A percentile compares a stretch with the other conserved stretches of the same genome.
Evolutionary conservation across 1,284 basidiomycete species (phyloP).

Genomic region (Ceratobasidium sp.): DNA sequence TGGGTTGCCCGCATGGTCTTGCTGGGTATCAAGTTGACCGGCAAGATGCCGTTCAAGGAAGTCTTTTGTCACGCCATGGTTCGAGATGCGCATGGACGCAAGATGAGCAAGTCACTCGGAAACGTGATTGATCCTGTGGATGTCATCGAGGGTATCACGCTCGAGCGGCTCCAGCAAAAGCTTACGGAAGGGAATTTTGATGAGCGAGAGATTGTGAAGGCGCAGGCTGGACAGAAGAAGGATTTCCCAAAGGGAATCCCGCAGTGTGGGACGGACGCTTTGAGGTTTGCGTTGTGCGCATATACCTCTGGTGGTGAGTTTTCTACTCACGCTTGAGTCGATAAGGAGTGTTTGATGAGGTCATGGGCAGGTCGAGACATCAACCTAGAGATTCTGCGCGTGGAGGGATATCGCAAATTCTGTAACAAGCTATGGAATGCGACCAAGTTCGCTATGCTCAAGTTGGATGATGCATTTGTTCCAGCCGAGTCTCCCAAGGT

Average conservation of each 20-base stretch:
- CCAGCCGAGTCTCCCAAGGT: constrained; percentile 77
- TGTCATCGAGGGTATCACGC: constrained; percentile 86
- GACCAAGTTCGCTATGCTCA: constrained; percentile 97
- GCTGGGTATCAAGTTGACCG: constrained; percentile 90
- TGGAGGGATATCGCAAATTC: constrained; percentile 99
- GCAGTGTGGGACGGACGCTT: constrained; percentile 96
- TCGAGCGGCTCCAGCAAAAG: constrained; percentile 89
- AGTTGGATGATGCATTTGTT: constrained; percentile 83
- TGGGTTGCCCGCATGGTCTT: constrained; percentile 99
- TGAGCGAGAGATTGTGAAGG: constrained; percentile 91
- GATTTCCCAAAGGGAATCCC: constrained; percentile 99
- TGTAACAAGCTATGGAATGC: constrained; percentile 99
- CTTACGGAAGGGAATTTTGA: constrained; percentile 92
- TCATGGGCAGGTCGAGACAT: constrained; percentile 84
- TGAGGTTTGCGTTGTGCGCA: constrained; percentile 94
- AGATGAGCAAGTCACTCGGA: constrained; percentile 98
- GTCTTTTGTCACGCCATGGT: constrained; percentile 99
- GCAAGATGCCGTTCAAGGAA: constrained; percentile 92
- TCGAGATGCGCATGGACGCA: constrained; percentile 96
- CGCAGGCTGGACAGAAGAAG: constrained; percentile 96
- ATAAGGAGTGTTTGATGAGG: too few relatives aligned
- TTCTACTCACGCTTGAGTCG: too few relatives aligned
- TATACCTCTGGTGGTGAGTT: constrained; percentile 83
- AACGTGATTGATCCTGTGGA: constrained; percentile 99
- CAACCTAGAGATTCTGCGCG: constrained; percentile 93